A percentile compares a stretch with the other conserved stretches of the same genome.
Conservation (phyloP, 2,329 filamentous ascomycete genomes). For the Chalaropsis thielavioides region DNA sequence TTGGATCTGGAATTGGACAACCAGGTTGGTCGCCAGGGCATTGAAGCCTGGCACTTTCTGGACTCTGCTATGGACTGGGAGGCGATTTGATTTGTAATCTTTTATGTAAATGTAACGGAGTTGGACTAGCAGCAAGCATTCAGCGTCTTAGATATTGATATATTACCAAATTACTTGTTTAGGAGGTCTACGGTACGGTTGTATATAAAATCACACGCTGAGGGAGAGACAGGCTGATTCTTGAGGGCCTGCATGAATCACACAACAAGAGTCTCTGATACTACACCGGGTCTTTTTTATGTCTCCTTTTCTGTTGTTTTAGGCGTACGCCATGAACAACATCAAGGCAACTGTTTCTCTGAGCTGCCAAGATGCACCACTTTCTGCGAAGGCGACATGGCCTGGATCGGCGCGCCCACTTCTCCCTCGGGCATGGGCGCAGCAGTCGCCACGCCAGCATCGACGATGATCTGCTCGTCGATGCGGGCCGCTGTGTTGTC, state of each 20-base stretch:
- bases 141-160: not conserved
- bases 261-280: not conserved
- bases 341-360: slow-evolving; percentile 13
- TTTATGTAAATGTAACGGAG: not conserved
- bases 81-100: slow-evolving; percentile 19
- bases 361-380: slow-evolving; percentile 14
- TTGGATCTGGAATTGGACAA: slow-evolving; percentile 21
- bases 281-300: too few relatives aligned
- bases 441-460: slow-evolving; percentile 37
- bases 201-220: not conserved
- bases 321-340: not conserved
- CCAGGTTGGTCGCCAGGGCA: slow-evolving; percentile 19
- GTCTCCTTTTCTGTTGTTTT: not conserved
- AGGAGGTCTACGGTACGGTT: too few relatives aligned
- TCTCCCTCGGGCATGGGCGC: slow-evolving; percentile 20
- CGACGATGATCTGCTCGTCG: slow-evolving; percentile 53
- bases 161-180: not conserved
- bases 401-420: slow-evolving; percentile 14
- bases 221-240: not conserved
- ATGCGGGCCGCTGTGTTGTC: slow-evolving; percentile 35
- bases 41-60: slow-evolving; percentile 39
- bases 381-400: slow-evolving; percentile 15
- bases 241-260: not conserved
- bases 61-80: slow-evolving; percentile 48
- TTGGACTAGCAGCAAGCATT: not conserved